Evolutionary conservation across 257 asterid species (phyloP).

Genomic region (Nicotiana noctiflora): DNA sequence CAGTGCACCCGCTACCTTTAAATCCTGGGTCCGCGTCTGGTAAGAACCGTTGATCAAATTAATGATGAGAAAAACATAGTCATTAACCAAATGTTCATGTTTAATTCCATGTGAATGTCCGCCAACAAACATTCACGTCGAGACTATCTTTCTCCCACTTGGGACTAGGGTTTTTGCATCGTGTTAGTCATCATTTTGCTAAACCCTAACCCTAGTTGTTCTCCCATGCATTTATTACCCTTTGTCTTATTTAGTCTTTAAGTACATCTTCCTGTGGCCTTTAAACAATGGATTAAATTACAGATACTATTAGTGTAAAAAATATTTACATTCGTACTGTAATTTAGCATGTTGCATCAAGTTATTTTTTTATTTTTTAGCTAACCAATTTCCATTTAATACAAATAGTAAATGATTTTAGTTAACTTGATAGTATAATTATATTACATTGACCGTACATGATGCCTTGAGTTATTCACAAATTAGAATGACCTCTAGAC

Average conservation of each 20-base stretch:
- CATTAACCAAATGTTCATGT: slow-evolving; percentile 17
- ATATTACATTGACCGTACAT: too few relatives aligned
- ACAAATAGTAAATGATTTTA: too few relatives aligned
- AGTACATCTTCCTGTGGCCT: slow-evolving; percentile 13
- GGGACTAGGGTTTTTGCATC: slow-evolving; percentile 36
- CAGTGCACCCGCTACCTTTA: too few relatives aligned
- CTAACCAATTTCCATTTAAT: too few relatives aligned
- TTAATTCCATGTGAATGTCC: slow-evolving; percentile 54
- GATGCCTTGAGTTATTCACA: too few relatives aligned
- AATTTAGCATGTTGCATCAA: not conserved
- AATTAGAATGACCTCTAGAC: too few relatives aligned
- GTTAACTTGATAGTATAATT: too few relatives aligned
- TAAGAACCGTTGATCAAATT: not conserved
- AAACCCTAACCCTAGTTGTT: slow-evolving; percentile 58
- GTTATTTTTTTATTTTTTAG: too few relatives aligned
- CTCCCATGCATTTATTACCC: slow-evolving; percentile 49
- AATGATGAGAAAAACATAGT: not conserved
- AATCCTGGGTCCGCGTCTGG: too few relatives aligned
- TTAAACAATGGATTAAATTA: not conserved
- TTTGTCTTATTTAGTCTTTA: slow-evolving; percentile 27
- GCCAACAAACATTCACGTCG: slow-evolving; percentile 93
- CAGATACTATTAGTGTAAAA: not conserved
- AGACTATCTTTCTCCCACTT: slow-evolving; percentile 40
- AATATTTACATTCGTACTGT: not conserved
- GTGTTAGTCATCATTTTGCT: slow-evolving; percentile 32